Evolutionary conservation across 768 basidiomycete genomes (phyloP).

Genomic region (Termitomyces sp.): DNA sequence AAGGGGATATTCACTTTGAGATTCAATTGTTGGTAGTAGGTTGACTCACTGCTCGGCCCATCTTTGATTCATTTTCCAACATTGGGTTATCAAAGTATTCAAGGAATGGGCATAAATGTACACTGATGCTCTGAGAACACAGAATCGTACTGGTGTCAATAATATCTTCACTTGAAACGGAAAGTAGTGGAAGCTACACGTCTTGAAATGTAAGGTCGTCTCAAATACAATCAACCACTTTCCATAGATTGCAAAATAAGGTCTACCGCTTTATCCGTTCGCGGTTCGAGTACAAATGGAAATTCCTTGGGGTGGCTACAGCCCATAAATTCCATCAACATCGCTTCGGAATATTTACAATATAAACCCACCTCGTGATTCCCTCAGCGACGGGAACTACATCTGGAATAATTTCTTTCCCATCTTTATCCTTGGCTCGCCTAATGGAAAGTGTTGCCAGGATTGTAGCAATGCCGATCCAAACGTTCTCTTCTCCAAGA

Average conservation of each 20-base stretch:
- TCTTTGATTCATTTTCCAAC: no score
- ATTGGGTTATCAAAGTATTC: no score
- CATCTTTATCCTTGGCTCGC: constrained; percentile 27
- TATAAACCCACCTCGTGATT: background rate
- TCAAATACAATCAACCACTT: background rate
- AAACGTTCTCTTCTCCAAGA: constrained; percentile 37
- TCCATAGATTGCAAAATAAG: background rate
- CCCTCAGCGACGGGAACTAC: background rate
- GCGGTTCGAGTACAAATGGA: background rate
- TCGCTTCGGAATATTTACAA: background rate
- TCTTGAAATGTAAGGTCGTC: no score
- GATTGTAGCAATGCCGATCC: constrained; percentile 18
- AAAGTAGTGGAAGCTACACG: no score
- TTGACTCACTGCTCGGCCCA: no score
- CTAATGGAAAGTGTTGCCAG: constrained; percentile 27
- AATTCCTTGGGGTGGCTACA: constrained; percentile 1
- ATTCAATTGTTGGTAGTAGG: no score
- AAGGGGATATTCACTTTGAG: background rate
- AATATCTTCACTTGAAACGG: no score
- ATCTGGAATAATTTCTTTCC: constrained; percentile 28
- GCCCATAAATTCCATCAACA: background rate
- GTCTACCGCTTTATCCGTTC: background rate
- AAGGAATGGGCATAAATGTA: no score
- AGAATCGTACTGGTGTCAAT: no score
- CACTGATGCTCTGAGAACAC: no score